These are phyloP conservation scores for Colletotrichum sp. DNA, from an alignment of 2,329 filamentous ascomycete genomes.

Conservation along the genomic window DNA sequence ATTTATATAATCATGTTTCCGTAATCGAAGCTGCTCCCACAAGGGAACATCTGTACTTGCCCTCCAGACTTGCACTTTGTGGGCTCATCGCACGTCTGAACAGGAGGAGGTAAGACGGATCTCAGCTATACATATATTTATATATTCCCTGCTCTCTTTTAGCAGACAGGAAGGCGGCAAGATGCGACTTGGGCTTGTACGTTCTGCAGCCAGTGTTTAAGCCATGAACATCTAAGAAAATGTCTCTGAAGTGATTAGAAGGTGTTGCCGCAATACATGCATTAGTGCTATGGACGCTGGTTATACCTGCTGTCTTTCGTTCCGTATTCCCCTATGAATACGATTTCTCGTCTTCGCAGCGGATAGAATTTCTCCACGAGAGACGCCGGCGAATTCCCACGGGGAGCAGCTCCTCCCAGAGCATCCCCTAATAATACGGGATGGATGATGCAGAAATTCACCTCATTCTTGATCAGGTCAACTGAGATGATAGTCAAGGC, in stretches of 20 bases:
- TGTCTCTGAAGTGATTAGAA: background rate
- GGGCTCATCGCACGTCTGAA: background rate
- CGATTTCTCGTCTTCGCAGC: accelerated
- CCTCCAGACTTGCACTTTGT: accelerated
- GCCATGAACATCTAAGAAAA: background rate
- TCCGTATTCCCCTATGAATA: accelerated
- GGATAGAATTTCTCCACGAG: accelerated
- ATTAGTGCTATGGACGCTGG: background rate
- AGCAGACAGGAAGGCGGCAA: background rate
- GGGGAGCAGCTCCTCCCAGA: background rate
- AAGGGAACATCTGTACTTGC: background rate
- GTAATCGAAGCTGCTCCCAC: background rate
- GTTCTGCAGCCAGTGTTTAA: too few relatives aligned
- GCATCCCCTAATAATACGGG: background rate
- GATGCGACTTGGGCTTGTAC: accelerated
- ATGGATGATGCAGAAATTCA: background rate
- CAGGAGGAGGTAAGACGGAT: background rate
- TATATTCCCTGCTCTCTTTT: background rate
- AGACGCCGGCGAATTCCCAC: background rate
- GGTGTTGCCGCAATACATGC: background rate
- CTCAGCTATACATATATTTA: background rate
- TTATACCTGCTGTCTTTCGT: background rate
- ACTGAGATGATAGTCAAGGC: background rate
- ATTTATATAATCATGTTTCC: background rate
- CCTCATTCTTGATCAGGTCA: background rate